phyloP scores from a whole-genome alignment of 176 grass and related monocot species.

The Avena insularis region DNA sequence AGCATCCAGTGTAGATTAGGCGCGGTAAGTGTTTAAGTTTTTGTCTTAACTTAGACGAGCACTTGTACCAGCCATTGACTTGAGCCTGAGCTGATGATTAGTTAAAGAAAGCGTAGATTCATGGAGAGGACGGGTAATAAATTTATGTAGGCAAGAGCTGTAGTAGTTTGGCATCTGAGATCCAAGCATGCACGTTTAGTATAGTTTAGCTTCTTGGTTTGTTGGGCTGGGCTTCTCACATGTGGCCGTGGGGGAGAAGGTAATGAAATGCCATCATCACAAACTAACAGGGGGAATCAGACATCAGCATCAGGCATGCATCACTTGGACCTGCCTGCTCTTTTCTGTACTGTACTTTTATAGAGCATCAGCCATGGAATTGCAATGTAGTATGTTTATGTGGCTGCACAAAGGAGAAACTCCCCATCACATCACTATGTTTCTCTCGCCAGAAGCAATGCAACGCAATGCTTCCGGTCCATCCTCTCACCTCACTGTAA shows the following conservation, averaged over 20 bases:
- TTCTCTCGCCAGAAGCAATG: conserved; percentile 36
- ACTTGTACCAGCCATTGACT: conserved; percentile 47
- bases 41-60: conserved; percentile 37
- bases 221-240: conserved; percentile 39
- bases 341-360: conserved; percentile 43
- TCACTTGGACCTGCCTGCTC: conserved; percentile 44
- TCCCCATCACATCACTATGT: conserved; percentile 33
- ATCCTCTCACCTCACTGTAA: conserved; percentile 42
- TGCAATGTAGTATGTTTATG: conserved; percentile 14
- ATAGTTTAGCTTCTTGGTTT: conserved; percentile 34
- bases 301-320: conserved; percentile 53
- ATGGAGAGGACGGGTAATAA: neutral
- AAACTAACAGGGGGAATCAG: conserved; percentile 47
- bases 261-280: conserved; percentile 38
- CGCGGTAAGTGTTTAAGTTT: conserved; percentile 15
- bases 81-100: conserved; percentile 27
- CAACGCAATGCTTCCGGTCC: conserved; percentile 14
- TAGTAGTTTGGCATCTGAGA: conserved; percentile 50
- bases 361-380: conserved; percentile 18
- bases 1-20: conserved; percentile 22
- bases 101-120: conserved; percentile 48
- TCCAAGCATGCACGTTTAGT: conserved; percentile 46
- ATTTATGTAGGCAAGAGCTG: neutral
- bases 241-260: conserved; percentile 37
- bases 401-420: conserved; percentile 30